Evolutionary conservation across 768 basidiomycete genomes (phyloP), one percentile per base, ranked within the genome.

Genomic region (Termitomyces sp.): DNA sequence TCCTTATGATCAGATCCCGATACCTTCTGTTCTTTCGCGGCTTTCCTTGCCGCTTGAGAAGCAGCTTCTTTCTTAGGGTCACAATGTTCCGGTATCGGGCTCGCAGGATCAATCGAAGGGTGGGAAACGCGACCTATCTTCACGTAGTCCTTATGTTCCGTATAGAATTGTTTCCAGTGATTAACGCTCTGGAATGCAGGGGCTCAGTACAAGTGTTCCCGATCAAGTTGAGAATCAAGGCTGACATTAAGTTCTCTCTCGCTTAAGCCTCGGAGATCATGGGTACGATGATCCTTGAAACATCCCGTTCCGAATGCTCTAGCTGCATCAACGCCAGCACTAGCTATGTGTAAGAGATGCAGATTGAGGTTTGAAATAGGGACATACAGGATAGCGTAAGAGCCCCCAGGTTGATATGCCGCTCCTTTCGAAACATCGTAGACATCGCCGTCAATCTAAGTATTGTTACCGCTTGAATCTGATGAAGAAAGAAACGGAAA

Each of bases 281-380:
- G 89, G 36, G 94, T 98, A 42, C 84, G 82, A 71, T 98, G 95
- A 4, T 83, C 83, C 62, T 84, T 79, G 76, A 98, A 97, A 68
- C 95, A 98, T 10, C 94, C 94, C 2, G 95, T 98, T 42, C 82
- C 91, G 69, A 93, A 98, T 0, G 94, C 89, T 61, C 95, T 77
- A 25, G 91, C 89, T n/a, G 91, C 93, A 69, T 98, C 94, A 50
- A 80, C 70, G 12, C 95, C 94, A 59, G 91, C 86, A 71, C 90
- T 79, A 63, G 35, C 57, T 53, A 54, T 53, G 46, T 42, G 42
- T 58, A 58, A 52, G 63, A 60, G 45, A 49, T 53, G 57, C 41
- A 47, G 50, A 47, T 44, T 22, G 40, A 44, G 39, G 57, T 59
- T 41, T 61, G 53, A 44, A 51, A 53, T 39, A 11, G 41, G 48